Evolutionary conservation across 116 monocot genomes (phyloP).

Genomic region (Zostera marina): DNA sequence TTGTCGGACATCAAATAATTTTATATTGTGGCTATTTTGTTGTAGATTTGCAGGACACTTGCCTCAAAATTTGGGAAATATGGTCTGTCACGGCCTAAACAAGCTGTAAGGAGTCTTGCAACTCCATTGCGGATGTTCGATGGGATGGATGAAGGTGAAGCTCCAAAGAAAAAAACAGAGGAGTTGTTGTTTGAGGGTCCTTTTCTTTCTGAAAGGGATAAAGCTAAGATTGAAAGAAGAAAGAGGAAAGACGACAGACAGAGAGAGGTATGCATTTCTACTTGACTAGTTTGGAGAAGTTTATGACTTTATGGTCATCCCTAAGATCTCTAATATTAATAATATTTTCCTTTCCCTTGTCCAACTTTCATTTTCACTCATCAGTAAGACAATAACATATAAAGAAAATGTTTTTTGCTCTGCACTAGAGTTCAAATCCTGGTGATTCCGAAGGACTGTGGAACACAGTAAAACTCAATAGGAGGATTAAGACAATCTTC

Average conservation of each 20-base stretch:
- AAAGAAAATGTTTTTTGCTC: too few species aligned
- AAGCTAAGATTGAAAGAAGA: slow-evolving; percentile 69
- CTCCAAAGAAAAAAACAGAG: slow-evolving; percentile 55
- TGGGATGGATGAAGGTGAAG: slow-evolving; percentile 75
- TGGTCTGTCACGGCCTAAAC: slow-evolving; percentile 68
- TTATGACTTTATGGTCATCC: too few species aligned
- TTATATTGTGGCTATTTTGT: not conserved
- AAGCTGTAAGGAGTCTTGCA: slow-evolving; percentile 68
- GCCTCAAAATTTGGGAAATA: slow-evolving; percentile 88
- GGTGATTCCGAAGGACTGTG: too few species aligned
- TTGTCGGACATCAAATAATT: too few species aligned
- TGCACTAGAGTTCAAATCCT: too few species aligned
- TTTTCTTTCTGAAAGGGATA: slow-evolving; percentile 66
- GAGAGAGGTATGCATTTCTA: slow-evolving; percentile 84
- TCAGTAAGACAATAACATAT: not conserved
- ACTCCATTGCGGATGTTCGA: slow-evolving; percentile 82
- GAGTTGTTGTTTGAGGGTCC: slow-evolving; percentile 44
- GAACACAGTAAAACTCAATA: too few species aligned
- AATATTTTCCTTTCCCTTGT: not conserved
- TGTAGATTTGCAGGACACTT: slow-evolving; percentile 64
- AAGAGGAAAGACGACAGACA: slow-evolving; percentile 93
- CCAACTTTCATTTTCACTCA: not conserved
- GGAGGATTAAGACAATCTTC: too few species aligned
- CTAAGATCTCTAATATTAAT: not conserved
- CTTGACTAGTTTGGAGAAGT: not conserved